A percentile compares a stretch with the other conserved stretches of the same genome.
Conservation (phyloP, 257 asterid species). For the Solanum medicagineum region DNA sequence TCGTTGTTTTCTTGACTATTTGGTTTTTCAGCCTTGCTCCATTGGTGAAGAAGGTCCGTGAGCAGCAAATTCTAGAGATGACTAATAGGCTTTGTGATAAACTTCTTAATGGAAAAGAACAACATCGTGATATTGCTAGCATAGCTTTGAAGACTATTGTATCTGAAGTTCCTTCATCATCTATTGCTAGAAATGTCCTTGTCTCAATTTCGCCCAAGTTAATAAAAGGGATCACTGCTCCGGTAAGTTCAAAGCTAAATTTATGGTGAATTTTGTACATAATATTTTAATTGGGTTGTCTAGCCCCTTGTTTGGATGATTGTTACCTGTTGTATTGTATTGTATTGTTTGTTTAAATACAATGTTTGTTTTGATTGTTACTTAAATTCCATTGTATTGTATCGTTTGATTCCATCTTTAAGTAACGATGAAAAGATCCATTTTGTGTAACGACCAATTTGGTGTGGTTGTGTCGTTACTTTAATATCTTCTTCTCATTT, state of each 20-base stretch:
- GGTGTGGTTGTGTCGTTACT: no score
- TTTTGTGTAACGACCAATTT: no score
- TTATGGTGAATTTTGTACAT: not conserved
- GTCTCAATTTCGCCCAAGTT: slow-evolving; percentile 77
- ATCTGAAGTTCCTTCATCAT: slow-evolving; percentile 80
- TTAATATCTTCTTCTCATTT: no score
- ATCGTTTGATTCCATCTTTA: no score
- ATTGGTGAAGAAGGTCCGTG: slow-evolving; percentile 82
- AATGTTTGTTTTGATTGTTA: no score
- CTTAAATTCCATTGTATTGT: no score
- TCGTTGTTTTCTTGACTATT: slow-evolving; percentile 7
- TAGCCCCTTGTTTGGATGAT: no score
- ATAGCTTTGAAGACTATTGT: slow-evolving; percentile 96
- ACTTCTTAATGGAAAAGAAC: slow-evolving; percentile 87
- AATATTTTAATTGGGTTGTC: not conserved
- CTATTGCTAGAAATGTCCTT: slow-evolving; percentile 68
- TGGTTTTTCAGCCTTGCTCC: slow-evolving; percentile 53
- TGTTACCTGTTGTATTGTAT: no score
- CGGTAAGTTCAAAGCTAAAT: slow-evolving; percentile 31
- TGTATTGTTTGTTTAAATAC: no score
- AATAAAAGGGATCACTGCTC: slow-evolving; percentile 64
- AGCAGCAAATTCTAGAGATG: slow-evolving; percentile 80
- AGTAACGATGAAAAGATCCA: no score
- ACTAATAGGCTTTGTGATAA: slow-evolving; percentile 88
- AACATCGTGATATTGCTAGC: slow-evolving; percentile 88